A percentile compares a stretch with the other conserved stretches of the same genome.
Evolutionary conservation across 2,329 filamentous ascomycete genomes (phyloP).

Genomic region (Alternaria infectoria): DNA sequence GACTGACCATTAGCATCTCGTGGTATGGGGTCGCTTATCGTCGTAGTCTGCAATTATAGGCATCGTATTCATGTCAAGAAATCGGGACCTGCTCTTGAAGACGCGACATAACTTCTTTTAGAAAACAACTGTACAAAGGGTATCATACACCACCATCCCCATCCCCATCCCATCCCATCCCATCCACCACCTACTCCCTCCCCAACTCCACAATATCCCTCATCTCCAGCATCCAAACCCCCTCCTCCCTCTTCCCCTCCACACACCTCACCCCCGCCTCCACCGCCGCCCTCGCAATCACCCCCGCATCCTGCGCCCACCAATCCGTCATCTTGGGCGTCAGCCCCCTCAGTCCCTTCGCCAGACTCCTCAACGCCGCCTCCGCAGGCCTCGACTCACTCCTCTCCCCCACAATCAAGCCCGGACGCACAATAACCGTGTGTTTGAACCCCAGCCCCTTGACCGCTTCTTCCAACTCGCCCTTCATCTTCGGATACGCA

Average conservation of each 20-base stretch:
- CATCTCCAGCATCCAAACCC: constrained; percentile 66
- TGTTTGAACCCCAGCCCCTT: constrained; percentile 76
- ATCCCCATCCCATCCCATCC: not conserved
- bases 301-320: constrained; percentile 75
- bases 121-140: not conserved
- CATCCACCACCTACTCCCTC: constrained; percentile 38
- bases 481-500: constrained; percentile 76
- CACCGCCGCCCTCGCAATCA: constrained; percentile 73
- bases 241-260: constrained; percentile 62
- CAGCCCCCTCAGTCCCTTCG: constrained; percentile 60
- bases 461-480: constrained; percentile 81
- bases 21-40: not conserved
- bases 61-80: not conserved
- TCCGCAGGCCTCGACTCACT: constrained; percentile 67
- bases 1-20: not conserved
- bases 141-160: not conserved
- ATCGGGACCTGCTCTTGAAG: accelerated
- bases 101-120: accelerated
- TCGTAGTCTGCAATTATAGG: not conserved
- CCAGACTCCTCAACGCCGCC: constrained; percentile 61
- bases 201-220: constrained; percentile 71
- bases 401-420: constrained; percentile 75
- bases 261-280: constrained; percentile 60
- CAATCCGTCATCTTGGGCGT: constrained; percentile 62
- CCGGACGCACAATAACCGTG: constrained; percentile 76